Evolutionary conservation across 805 yeast genomes (phyloP).

Genomic region (Kodamaea neixiangensis): DNA sequence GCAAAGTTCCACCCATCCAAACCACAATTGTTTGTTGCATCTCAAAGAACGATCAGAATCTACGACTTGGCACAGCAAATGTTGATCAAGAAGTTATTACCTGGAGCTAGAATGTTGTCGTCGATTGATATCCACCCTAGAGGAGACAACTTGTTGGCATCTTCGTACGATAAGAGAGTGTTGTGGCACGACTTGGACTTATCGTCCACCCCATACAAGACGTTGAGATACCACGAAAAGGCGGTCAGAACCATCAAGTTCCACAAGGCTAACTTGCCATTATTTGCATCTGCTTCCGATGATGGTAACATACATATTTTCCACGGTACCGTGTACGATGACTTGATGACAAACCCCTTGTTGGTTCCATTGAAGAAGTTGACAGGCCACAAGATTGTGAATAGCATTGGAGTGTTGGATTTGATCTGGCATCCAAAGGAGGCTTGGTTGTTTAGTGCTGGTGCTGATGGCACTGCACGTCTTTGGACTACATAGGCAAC

Average conservation of each 20-base stretch:
- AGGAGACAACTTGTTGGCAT: slow-evolving; percentile 91
- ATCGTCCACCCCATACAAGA: slow-evolving; percentile 87
- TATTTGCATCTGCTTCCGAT: slow-evolving; percentile 93
- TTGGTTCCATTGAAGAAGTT: slow-evolving; percentile 94
- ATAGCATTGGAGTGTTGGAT: slow-evolving; percentile 83
- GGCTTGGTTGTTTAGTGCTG: slow-evolving; percentile 97
- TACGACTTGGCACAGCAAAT: slow-evolving; percentile 89
- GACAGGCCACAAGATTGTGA: slow-evolving; percentile 80
- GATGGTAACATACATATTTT: slow-evolving; percentile 92
- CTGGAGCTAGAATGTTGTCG: slow-evolving; percentile 95
- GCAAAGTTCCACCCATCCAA: slow-evolving; percentile 96
- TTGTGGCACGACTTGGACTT: slow-evolving; percentile 97
- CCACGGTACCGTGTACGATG: slow-evolving; percentile 97
- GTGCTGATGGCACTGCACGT: slow-evolving; percentile 95
- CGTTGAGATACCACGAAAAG: slow-evolving; percentile 89
- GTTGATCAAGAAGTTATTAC: slow-evolving; percentile 78
- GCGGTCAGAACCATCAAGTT: slow-evolving; percentile 88
- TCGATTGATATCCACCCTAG: slow-evolving; percentile 92
- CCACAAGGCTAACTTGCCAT: slow-evolving; percentile 83
- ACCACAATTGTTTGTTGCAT: slow-evolving; percentile 90
- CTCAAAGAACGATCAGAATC: slow-evolving; percentile 88
- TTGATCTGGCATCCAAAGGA: slow-evolving; percentile 96
- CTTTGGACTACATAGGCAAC: slow-evolving; percentile 80
- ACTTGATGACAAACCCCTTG: slow-evolving; percentile 90
- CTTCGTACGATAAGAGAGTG: slow-evolving; percentile 91